A percentile compares a stretch with the other conserved stretches of the same genome.
phyloP scores from a whole-genome alignment of 306 rosid species.

The Trifolium subterraneum region DNA sequence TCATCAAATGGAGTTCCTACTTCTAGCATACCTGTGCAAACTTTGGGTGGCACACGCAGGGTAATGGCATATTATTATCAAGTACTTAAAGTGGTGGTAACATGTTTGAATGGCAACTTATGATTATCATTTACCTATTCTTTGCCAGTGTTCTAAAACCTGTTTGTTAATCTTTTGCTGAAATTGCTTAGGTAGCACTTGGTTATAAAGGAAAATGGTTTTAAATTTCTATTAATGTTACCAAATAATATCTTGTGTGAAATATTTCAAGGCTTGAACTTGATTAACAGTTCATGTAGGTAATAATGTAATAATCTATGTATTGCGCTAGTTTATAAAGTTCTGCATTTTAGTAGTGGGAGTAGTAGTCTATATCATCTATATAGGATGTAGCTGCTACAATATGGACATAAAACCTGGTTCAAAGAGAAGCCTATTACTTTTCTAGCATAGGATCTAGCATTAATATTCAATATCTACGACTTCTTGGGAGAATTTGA shows the following conservation, averaged over 20 bases:
- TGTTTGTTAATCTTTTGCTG: conserved; percentile 15
- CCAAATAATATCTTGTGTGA: not conserved
- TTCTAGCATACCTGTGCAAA: conserved; percentile 56
- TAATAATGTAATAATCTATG: not conserved
- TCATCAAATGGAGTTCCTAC: conserved; percentile 57
- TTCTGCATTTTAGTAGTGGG: conserved; percentile 1
- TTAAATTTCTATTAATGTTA: conserved; percentile 14
- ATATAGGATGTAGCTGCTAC: not conserved
- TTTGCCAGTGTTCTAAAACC: conserved; percentile 27
- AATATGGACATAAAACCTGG: not conserved
- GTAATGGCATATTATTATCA: conserved; percentile 43
- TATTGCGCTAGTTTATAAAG: not conserved
- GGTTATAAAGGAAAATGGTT: conserved; percentile 4
- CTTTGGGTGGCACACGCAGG: conserved; percentile 57
- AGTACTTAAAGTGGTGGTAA: conserved; percentile 18
- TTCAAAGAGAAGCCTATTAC: not conserved
- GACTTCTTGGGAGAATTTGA: not conserved
- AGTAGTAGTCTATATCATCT: not conserved
- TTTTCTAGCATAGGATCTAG: not conserved
- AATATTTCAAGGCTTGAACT: not conserved
- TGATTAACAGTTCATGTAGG: not conserved
- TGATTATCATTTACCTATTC: conserved; percentile 16
- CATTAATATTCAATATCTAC: not conserved
- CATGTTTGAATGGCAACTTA: conserved; percentile 18
- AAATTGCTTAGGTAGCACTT: conserved; percentile 24